Percentiles rank a stretch among this genome's conserved stretches.
These are phyloP conservation scores for Phytophthora hibernalis DNA, from an alignment of 352 stramenopile genomes.

Conservation along the genomic window DNA sequence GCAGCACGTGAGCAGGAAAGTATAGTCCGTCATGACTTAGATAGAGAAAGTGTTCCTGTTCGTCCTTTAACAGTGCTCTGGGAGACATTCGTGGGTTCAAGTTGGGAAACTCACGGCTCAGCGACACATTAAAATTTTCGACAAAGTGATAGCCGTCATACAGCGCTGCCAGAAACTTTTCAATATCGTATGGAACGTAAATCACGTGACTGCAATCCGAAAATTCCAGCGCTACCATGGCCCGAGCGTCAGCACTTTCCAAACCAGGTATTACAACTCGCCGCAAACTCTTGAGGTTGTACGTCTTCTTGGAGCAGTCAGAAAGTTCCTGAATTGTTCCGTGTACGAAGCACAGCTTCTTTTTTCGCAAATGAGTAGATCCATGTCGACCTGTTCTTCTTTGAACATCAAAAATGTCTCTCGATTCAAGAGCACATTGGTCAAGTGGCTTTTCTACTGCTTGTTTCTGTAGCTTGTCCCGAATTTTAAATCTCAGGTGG, in stretches of 20 bases:
- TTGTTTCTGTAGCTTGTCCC: constrained; percentile 66
- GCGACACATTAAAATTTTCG: constrained; percentile 68
- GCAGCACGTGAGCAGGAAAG: constrained; percentile 49
- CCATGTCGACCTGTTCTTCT: constrained; percentile 65
- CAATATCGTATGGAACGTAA: constrained; percentile 63
- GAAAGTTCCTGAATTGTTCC: constrained; percentile 58
- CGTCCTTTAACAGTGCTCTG: constrained; percentile 52
- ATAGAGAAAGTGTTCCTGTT: constrained; percentile 61
- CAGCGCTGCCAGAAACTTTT: constrained; percentile 67
- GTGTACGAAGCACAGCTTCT: constrained; percentile 70
- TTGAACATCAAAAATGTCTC: constrained; percentile 60
- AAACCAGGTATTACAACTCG: constrained; percentile 54
- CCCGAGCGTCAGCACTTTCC: constrained; percentile 38
- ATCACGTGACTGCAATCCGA: constrained; percentile 61
- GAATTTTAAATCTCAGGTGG: constrained; percentile 40
- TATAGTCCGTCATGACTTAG: constrained; percentile 76
- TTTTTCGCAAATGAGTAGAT: constrained; percentile 64
- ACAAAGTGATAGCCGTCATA: constrained; percentile 76
- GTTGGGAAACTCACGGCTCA: constrained; percentile 70
- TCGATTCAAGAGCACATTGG: constrained; percentile 50
- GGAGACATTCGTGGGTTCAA: constrained; percentile 71
- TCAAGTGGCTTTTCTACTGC: constrained; percentile 41
- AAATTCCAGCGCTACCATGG: constrained; percentile 76
- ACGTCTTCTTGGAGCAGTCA: constrained; percentile 58
- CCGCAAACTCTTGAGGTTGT: constrained; percentile 61